Percentiles rank a stretch among this genome's conserved stretches.
Evolutionary conservation across 768 basidiomycete genomes (phyloP).

Genomic region (Tulasnella calospora): DNA sequence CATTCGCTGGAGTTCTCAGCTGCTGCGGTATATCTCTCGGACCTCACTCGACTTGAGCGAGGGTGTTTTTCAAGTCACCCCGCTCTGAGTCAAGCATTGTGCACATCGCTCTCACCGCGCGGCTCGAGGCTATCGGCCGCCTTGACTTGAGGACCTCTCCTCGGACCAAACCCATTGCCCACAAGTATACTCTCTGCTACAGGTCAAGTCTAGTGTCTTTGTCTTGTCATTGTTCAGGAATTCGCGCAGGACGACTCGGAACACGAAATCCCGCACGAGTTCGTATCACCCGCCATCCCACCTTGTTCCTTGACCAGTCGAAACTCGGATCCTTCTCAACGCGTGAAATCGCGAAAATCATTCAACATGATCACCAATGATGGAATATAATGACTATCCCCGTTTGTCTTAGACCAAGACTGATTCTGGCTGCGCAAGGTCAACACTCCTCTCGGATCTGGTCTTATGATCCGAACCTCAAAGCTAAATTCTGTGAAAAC

Average conservation of each 20-base stretch:
- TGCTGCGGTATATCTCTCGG: neutral
- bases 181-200: neutral
- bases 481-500: neutral
- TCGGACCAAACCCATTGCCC: neutral
- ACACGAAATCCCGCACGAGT: neutral
- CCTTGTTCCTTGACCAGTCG: neutral
- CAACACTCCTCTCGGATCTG: neutral
- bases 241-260: neutral
- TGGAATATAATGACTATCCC: neutral
- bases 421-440: neutral
- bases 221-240: neutral
- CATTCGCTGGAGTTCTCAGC: neutral
- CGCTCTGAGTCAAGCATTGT: neutral
- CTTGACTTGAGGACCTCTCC: neutral
- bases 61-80: neutral
- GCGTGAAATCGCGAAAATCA: neutral
- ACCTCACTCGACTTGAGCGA: neutral
- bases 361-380: neutral
- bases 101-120: neutral
- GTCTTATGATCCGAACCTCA: neutral
- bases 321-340: neutral
- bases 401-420: neutral
- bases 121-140: neutral
- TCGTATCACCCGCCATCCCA: neutral
- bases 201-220: neutral